These are phyloP conservation scores for Cardiospermum halicacabum DNA, from an alignment of 345 rosid genomes.

Conservation along the genomic window DNA sequence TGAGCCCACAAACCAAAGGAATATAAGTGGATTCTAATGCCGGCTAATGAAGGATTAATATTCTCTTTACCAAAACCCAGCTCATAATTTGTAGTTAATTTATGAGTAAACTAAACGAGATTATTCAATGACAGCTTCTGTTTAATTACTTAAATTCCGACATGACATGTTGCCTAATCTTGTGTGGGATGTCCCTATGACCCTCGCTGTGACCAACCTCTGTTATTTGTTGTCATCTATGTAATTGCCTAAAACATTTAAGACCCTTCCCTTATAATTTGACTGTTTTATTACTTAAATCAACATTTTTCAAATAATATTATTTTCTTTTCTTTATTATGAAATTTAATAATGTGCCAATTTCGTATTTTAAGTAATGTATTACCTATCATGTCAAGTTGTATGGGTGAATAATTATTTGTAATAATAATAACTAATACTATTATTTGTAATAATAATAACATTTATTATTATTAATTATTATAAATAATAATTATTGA, in stretches of 20 bases:
- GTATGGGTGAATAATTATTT: too few species aligned
- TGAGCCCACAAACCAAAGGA: not conserved
- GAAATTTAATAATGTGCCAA: too few species aligned
- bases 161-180: constrained; percentile 11
- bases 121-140: not conserved
- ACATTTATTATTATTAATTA: too few species aligned
- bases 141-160: constrained; percentile 1
- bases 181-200: not conserved
- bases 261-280: too few species aligned
- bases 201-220: not conserved
- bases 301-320: too few species aligned
- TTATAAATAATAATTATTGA: too few species aligned
- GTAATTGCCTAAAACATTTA: not conserved
- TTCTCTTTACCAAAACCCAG: not conserved
- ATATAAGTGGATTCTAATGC: not conserved
- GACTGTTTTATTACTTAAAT: too few species aligned
- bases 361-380: too few species aligned
- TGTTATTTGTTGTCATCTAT: not conserved
- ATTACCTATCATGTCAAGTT: too few species aligned
- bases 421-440: too few species aligned
- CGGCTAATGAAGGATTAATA: not conserved
- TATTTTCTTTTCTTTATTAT: too few species aligned
- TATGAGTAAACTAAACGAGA: not conserved
- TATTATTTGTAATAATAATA: too few species aligned
- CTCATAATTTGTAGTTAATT: not conserved